A percentile compares a stretch with the other conserved stretches of the same genome.
Conservation (phyloP, 345 rosid genomes). For the Bruguiera parviflora region DNA sequence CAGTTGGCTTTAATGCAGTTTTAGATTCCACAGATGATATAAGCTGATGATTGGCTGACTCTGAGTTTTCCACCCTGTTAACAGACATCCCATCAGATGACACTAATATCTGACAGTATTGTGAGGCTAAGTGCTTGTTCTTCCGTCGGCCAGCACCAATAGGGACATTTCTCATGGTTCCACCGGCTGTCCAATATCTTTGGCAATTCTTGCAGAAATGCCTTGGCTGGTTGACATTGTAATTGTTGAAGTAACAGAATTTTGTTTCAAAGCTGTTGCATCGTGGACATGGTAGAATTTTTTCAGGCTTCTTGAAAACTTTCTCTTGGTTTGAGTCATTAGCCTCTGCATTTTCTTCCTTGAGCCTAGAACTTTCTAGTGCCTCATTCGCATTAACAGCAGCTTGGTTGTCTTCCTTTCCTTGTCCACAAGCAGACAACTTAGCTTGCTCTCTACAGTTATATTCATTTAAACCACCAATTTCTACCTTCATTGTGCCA, state of each 20-base stretch:
- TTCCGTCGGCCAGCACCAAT: slow-evolving; percentile 95
- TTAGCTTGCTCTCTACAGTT: slow-evolving; percentile 20
- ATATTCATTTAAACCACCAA: slow-evolving; percentile 4
- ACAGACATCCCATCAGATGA: slow-evolving; percentile 49
- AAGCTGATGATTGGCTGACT: slow-evolving; percentile 35
- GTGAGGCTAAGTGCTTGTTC: slow-evolving; percentile 76
- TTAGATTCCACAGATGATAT: slow-evolving; percentile 30
- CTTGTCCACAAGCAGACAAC: slow-evolving; percentile 13
- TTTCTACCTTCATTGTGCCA: slow-evolving; percentile 23
- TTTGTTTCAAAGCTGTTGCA: slow-evolving; percentile 94
- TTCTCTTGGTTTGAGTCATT: slow-evolving; percentile 48
- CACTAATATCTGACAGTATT: slow-evolving; percentile 60
- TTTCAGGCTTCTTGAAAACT: slow-evolving; percentile 74
- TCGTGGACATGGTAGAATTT: slow-evolving; percentile 84
- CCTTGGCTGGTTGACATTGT: slow-evolving; percentile 89
- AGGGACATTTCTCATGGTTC: slow-evolving; percentile 92
- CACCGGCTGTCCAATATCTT: slow-evolving; percentile 98
- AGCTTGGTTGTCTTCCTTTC: slow-evolving; percentile 20
- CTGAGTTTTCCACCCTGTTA: slow-evolving; percentile 39
- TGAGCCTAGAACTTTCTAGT: slow-evolving; percentile 23
- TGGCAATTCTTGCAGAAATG: slow-evolving; percentile 95
- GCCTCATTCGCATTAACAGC: slow-evolving; percentile 19
- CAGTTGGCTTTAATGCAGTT: slow-evolving; percentile 31
- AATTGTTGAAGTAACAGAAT: slow-evolving; percentile 93
- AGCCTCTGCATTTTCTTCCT: slow-evolving; percentile 48